Evolutionary conservation across 2,329 filamentous ascomycete genomes (phyloP), one percentile per base, ranked within the genome.

Genomic region (Hypoxylon sp.): DNA sequence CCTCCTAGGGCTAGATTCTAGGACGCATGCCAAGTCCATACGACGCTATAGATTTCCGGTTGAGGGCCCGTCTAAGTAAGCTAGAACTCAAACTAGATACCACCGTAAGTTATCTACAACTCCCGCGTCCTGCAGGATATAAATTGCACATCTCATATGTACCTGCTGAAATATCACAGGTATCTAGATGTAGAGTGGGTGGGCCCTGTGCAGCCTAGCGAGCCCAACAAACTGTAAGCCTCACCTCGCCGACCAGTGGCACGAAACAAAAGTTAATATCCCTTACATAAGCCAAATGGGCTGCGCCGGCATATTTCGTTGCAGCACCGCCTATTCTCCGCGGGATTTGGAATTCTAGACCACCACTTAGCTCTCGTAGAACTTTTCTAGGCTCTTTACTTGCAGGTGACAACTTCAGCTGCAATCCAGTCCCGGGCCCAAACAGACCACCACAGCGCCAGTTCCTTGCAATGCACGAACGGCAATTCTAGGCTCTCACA

Each of bases 311-410:
- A 52, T n/a, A 18, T 51, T 24, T 16, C 33, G 24, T 24, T n/a
- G 5, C 30, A 14, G 14, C 7, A 32, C 26, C 16, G 11, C 24
- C 33, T 32, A n/a, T 16, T 45, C 42, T 36, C 32, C 16, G 36
- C 6, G 4, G 30, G 18, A 2, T 7, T 38, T 46, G 16, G 11
- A 30, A 30, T 9, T 36, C 44, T 26, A 36, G 42, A 54, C 20
- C n/a, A 6, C 33, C 24, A 30, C 57, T 48, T 28, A 58, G 62
- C 61, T 50, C 11, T 24, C 16, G 56, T 45, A 61, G 59, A 63
- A 56, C 53, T 33, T 33, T 32, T 60, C 51, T 22, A 46, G 16
- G 32, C 48, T n/a, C 45, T 26, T 26, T 12, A 16, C 33, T 24
- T 36, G 22, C 30, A 24, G 22, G 24, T 9, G 38, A 52, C 4